Evolutionary conservation across 164 flowering plant genomes (phyloP).

Genomic region (Dillenia suffruticosa): DNA sequence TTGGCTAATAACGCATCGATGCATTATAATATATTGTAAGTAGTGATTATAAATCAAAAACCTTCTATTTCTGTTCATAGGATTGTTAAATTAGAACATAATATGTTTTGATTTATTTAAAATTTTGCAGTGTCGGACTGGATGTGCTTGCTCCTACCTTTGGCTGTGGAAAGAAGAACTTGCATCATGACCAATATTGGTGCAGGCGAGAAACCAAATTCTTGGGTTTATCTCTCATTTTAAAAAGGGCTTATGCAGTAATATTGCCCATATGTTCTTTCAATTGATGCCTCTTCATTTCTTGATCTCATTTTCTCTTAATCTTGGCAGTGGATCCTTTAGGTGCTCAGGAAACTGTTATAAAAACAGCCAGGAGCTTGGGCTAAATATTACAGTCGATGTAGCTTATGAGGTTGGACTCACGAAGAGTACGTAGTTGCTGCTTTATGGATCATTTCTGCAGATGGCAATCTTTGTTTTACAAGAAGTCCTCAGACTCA

Average conservation of each 20-base stretch:
- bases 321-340: slow-evolving; percentile 62
- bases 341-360: slow-evolving; percentile 78
- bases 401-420: slow-evolving; percentile 64
- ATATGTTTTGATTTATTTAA: background rate
- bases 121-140: slow-evolving; percentile 69
- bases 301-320: background rate
- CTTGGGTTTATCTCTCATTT: background rate
- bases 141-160: slow-evolving; percentile 76
- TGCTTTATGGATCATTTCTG: too few relatives aligned
- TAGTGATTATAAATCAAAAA: too few relatives aligned
- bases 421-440: background rate
- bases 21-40: too few relatives aligned
- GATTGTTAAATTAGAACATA: too few relatives aligned
- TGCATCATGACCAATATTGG: slow-evolving; percentile 98
- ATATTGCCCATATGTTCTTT: background rate
- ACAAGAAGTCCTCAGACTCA: too few relatives aligned
- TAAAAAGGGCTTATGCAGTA: background rate
- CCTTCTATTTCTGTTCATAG: too few relatives aligned
- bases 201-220: slow-evolving; percentile 53
- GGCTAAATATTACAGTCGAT: slow-evolving; percentile 62
- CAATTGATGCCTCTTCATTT: background rate
- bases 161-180: slow-evolving; percentile 75
- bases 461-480: too few relatives aligned
- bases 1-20: too few relatives aligned
- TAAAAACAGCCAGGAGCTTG: slow-evolving; percentile 54